Base-by-base conservation (phyloP, 2,329 filamentous ascomycete genomes). In the Venturia asperata region DNA sequence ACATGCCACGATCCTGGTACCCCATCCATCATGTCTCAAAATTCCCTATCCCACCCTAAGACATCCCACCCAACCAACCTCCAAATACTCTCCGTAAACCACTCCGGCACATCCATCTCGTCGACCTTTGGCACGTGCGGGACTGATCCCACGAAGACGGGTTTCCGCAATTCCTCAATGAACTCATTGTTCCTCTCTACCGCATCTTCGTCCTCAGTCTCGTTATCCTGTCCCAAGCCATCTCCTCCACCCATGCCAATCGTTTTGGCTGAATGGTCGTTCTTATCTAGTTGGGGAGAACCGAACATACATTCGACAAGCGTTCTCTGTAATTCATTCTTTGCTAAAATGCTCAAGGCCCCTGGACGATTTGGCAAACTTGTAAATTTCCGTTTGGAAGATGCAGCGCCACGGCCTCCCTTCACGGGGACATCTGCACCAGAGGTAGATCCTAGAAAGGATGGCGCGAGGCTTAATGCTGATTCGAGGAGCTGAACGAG, bases 61-160 rank as follows among this genome's bases (percentile, higher is more conserved):
- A 82, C 73, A 62, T 85, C 82, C 83, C 84, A 86, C 0, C 84
- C 84, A 7, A 86, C 69, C 64, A 85, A 70, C 63, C 77, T 73
- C 84, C 84, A 87, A 1, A 86, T 72, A 68, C 85, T 80, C 65
- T 78, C 77, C 64, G 79, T 77, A 68, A 84, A 86, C 81, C 82
- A 85, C 19, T 83, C 79, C 3, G 77, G 69, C 5, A 79, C 75
- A 10, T 79, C 72, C 19, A 74, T 70, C 37, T 79, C 74, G 5
- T 76, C 75, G 0, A 77, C 67, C 62, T 75, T 76, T 0, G 74
- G 73, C 10, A 75, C 70, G 5, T 63, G 70, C 17, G 71, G 71
- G 27, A 73, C 70, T 66, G 19, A 71, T n/a, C 61, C 69, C 0
- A 67, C 64, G 27, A 61, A 62, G 17, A 67, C 63, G 15, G 79